Percentiles rank a stretch among this genome's conserved stretches.
Evolutionary conservation across 1,139 yeast species (phyloP).

Genomic region (Spencermartinsiella ligniputridi): DNA sequence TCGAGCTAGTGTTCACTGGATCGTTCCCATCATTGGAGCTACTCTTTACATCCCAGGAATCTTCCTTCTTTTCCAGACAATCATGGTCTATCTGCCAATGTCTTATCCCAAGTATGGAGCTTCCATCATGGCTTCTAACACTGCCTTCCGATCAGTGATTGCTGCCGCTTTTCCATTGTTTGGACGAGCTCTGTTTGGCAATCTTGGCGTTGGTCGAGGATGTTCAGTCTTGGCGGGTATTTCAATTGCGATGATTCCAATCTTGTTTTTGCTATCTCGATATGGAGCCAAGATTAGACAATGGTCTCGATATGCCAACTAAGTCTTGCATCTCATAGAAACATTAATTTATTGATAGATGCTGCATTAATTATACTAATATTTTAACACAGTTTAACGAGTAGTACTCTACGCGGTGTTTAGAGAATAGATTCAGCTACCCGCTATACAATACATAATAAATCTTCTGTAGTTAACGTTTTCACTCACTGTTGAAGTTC

Average conservation of each 20-base stretch:
- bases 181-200: conserved; percentile 45
- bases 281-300: conserved; percentile 12
- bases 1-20: conserved; percentile 64
- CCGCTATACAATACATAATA: too few species aligned
- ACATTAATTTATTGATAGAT: too few species aligned
- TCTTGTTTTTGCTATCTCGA: conserved; percentile 24
- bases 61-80: conserved; percentile 68
- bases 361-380: too few species aligned
- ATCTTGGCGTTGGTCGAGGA: conserved; percentile 51
- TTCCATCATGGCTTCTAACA: conserved; percentile 55
- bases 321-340: too few species aligned
- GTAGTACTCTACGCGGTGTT: too few species aligned
- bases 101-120: conserved; percentile 67
- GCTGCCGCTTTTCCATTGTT: conserved; percentile 62
- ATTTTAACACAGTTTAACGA: too few species aligned
- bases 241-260: conserved; percentile 38
- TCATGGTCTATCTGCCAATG: conserved; percentile 63
- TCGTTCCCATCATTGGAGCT: conserved; percentile 71
- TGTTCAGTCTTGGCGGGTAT: conserved; percentile 44
- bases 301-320: conserved; percentile 1
- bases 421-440: too few species aligned
- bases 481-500: too few species aligned
- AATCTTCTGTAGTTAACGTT: too few species aligned
- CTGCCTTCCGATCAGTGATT: conserved; percentile 45
- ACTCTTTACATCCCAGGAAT: conserved; percentile 72